Base-by-base conservation (phyloP, 768 basidiomycete genomes). In the Panaeolus papilionaceus region DNA sequence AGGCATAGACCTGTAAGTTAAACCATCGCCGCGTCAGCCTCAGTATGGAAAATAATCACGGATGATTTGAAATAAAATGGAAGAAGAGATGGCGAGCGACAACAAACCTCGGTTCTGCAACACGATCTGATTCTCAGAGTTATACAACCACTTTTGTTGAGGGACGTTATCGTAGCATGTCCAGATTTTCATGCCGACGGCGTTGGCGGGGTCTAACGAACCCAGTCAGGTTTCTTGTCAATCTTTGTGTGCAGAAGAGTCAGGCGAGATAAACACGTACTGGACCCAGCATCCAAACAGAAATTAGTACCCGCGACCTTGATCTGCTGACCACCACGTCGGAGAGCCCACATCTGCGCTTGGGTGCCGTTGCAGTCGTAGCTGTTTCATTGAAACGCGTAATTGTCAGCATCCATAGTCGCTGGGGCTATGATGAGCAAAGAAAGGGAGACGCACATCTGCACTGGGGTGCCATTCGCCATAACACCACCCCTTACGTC, bases 391-490 rank as follows among this genome's bases (percentile, higher is more conserved):
- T 20, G 62, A 33, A 33, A 5, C 33, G 33, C 5, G 33, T 3
- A 3, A 33, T 33, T 3, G 5, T 33, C 33, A 33, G 33, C 2
- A 33, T 33, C 33, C 33, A 33, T 5, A 1, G 33, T 33, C 33
- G 33, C 33, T 33, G 33, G 33, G 33, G 33, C 2, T 33, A 33
- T 33, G 33, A 33, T 33, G 33, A 33, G 33, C 10, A 39, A n/a
- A 40, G 4, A 18, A 18, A 16, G 20, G 23, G 23, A 20, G 20
- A 64, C 74, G 69, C 62, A 76, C 77, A 78, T 74, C 33, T 77
- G 75, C 10, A 79, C 76, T 28, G 76, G 74, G 0, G 75, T 74
- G 5, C 76, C 77, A 44, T 77, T 72, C 0, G 73, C 71, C 47
- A 73, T 70, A 23, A 70, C 39, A 4, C 66, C 74, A 12, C 76